Evolutionary conservation across 2,329 filamentous ascomycete species (phyloP).

Genomic region (Alternaria postmessia): DNA sequence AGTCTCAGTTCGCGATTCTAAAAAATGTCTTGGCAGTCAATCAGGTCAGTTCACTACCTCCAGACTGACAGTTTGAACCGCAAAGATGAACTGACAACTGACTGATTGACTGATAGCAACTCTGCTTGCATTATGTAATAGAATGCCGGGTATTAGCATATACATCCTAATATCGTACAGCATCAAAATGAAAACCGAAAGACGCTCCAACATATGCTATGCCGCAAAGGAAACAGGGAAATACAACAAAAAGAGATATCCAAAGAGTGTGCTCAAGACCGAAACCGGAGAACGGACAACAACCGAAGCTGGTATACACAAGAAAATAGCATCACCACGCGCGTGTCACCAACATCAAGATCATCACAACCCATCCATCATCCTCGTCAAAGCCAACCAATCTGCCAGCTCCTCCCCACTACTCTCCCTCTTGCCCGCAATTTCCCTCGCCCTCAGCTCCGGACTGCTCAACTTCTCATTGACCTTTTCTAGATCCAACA

Average conservation of each 20-base stretch:
- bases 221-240: not conserved
- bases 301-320: not conserved
- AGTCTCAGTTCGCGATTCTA: too few relatives aligned
- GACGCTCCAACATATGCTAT: not conserved
- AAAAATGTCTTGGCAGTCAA: too few relatives aligned
- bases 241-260: not conserved
- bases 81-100: too few relatives aligned
- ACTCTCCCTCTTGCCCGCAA: not conserved
- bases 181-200: not conserved
- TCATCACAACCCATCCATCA: conserved; percentile 20
- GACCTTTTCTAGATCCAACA: conserved; percentile 17
- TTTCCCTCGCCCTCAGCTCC: not conserved
- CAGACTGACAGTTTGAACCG: too few relatives aligned
- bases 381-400: conserved; percentile 26
- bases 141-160: not conserved
- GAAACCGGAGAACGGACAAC: not conserved
- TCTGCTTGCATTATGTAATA: not conserved
- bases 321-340: conserved; percentile 1
- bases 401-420: conserved; percentile 19
- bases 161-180: not conserved
- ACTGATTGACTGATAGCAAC: too few relatives aligned
- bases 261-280: too few relatives aligned
- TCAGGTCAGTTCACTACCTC: too few relatives aligned
- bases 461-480: conserved; percentile 6
- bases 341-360: not conserved